Base-by-base conservation (phyloP, 176 grass and related monocot species). In the Cenchrus americanus region DNA sequence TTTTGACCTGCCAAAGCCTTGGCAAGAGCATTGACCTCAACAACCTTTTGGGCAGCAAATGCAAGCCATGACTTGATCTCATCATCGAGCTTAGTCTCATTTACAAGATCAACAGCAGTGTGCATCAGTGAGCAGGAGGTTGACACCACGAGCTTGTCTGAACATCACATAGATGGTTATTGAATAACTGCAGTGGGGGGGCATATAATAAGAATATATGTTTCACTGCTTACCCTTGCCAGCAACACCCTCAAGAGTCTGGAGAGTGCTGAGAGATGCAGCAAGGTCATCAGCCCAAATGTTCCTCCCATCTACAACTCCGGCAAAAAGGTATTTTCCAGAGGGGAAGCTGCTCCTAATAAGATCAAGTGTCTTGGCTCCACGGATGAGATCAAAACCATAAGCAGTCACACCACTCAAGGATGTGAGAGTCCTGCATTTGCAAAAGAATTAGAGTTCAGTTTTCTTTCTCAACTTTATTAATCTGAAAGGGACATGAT, bases 61-160 rank as follows among this genome's bases (percentile, higher is more conserved):
- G 92, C 92, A 7, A 98, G 70, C 95, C 95, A 98, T n/a, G 92
- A 98, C 82, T 98, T 98, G 63, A 98, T 93, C 84, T 98, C 95
- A 50, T 68, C 80, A 67, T 98, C 95, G 6, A 98, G 87, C 66
- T 98, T 98, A 53, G 88, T 98, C 80, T 98, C 95, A 32, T 98
- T 94, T 32, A 98, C 82, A 63, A 98, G 92, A 83, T 98, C 95
- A 24, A 98, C 95, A 69, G 95, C 95, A 26, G 95, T 98, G 87
- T 98, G 95, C 95, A 95, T 95, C 46, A 98, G 85, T 0, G 95
- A 98, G 87, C 95, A 98, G 15, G 95, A 98, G 58, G 95, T 98
- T 4, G 95, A 98, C 30, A 98, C 95, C 62, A 98, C 95, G 66
- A 98, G 88, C 71, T 98, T 94, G 75, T 91, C 95, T 98, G 81